Evolutionary conservation across 129 eudicot species (phyloP).

Genomic region (Glebionis coronaria): DNA sequence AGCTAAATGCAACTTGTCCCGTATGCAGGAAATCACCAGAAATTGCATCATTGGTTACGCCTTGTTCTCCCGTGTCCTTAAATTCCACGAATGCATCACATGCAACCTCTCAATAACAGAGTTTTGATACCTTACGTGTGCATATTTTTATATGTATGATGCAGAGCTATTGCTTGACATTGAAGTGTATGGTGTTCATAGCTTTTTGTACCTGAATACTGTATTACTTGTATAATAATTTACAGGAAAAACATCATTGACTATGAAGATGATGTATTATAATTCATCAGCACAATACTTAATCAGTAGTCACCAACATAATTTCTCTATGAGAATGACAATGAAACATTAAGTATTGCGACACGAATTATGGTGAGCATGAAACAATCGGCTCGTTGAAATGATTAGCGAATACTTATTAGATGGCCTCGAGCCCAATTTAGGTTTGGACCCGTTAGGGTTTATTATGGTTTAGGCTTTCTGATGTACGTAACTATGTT

Average conservation of each 20-base stretch:
- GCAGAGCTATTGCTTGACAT: conserved; percentile 1
- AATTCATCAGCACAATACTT: too few species aligned
- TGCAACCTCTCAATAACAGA: conserved; percentile 9
- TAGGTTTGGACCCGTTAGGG: too few species aligned
- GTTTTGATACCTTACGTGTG: conserved; percentile 19
- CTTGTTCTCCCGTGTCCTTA: conserved; percentile 29
- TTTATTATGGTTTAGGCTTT: too few species aligned
- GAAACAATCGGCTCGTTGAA: too few species aligned
- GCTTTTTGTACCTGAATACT: conserved; percentile 6
- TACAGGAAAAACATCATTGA: conserved; percentile 13
- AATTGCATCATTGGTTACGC: conserved; percentile 31
- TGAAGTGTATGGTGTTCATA: conserved; percentile 10
- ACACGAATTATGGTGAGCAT: too few species aligned
- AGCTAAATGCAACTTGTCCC: conserved; percentile 44
- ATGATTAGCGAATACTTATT: too few species aligned
- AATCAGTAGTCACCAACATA: too few species aligned
- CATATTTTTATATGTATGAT: conserved; percentile 25
- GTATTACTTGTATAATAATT: conserved; percentile 26
- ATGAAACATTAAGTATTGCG: too few species aligned
- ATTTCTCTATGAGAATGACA: too few species aligned
- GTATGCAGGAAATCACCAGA: conserved; percentile 49
- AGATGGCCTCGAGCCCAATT: too few species aligned
- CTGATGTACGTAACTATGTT: too few species aligned
- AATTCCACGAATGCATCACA: conserved; percentile 23
- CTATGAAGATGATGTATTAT: not conserved